phyloP scores from a whole-genome alignment of 352 stramenopile genomes.

The Globisporangium barbulae region DNA sequence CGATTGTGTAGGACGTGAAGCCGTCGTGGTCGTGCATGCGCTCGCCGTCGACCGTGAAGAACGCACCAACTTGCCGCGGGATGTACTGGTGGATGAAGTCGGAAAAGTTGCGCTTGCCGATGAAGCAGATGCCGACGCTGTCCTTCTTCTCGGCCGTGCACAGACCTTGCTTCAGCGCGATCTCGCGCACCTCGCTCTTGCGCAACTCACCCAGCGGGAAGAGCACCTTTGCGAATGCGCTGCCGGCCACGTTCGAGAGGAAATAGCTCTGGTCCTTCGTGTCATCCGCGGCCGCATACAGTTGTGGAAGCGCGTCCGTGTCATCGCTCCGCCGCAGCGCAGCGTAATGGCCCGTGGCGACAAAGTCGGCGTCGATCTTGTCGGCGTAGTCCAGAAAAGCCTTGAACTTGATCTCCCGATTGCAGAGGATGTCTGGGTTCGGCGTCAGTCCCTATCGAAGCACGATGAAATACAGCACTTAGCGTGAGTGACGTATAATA shows the following conservation, averaged over 20 bases:
- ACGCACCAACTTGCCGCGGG: conserved; percentile 58
- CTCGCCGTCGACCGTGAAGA: conserved; percentile 68
- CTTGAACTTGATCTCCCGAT: conserved; percentile 98
- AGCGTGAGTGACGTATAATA: neutral
- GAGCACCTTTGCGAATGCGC: conserved; percentile 79
- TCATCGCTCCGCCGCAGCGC: conserved; percentile 37
- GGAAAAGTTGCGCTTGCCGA: conserved; percentile 92
- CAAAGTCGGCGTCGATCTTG: conserved; percentile 81
- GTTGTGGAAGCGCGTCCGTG: conserved; percentile 30
- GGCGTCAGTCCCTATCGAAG: conserved; percentile 69
- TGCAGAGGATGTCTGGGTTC: conserved; percentile 96
- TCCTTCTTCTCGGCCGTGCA: conserved; percentile 93
- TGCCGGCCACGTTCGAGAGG: conserved; percentile 83
- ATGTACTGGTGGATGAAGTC: conserved; percentile 95
- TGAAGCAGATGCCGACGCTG: conserved; percentile 98
- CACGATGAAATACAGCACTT: neutral
- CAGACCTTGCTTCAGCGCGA: conserved; percentile 82
- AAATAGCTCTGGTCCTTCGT: conserved; percentile 98
- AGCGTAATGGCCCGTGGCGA: conserved; percentile 98
- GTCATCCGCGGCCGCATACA: conserved; percentile 83
- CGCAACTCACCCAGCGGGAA: conserved; percentile 94
- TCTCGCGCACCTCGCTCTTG: conserved; percentile 91
- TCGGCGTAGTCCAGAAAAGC: conserved; percentile 92
- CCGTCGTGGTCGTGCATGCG: conserved; percentile 74
- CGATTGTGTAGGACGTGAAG: conserved; percentile 90